Evolutionary conservation across 768 basidiomycete genomes (phyloP).

Genomic region (Mycena alexandri): DNA sequence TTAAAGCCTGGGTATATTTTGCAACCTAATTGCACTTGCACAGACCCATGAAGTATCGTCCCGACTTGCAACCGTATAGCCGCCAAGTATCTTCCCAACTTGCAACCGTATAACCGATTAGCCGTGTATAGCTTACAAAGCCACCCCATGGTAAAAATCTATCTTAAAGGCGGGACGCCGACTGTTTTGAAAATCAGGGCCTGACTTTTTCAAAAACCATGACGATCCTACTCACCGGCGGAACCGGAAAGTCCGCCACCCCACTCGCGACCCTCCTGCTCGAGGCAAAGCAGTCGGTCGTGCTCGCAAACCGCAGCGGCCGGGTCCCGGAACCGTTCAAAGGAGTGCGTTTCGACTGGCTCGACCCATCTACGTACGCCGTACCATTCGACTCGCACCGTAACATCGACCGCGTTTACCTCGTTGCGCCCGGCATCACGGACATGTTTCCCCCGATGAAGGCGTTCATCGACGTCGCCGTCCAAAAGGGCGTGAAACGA

Average conservation of each 20-base stretch:
- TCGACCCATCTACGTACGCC: constrained; percentile 46
- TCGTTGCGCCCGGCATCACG: constrained; percentile 43
- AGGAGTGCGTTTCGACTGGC: constrained; percentile 53
- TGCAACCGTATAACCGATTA: no score
- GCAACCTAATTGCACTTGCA: no score
- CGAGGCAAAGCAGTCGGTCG: constrained; percentile 40
- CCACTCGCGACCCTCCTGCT: constrained; percentile 46
- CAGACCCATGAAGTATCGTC: no score
- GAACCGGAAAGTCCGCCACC: constrained; percentile 50
- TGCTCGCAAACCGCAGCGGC: constrained; percentile 49
- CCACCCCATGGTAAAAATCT: no score
- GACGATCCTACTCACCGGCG: constrained; percentile 54
- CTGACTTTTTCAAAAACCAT: constrained; percentile 27
- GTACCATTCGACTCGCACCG: constrained; percentile 47
- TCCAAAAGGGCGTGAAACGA: constrained; percentile 48
- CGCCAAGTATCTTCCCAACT: no score
- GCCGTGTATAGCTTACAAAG: no score
- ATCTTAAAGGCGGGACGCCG: no score
- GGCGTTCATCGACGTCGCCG: constrained; percentile 49
- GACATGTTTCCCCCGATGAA: constrained; percentile 41
- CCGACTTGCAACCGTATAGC: no score
- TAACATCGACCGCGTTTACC: constrained; percentile 48
- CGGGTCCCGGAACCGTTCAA: constrained; percentile 42
- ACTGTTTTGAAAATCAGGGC: no score
- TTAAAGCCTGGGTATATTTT: no score